Conservation (phyloP, 148 eudicot species). For the Vaccinium myrtillus region DNA sequence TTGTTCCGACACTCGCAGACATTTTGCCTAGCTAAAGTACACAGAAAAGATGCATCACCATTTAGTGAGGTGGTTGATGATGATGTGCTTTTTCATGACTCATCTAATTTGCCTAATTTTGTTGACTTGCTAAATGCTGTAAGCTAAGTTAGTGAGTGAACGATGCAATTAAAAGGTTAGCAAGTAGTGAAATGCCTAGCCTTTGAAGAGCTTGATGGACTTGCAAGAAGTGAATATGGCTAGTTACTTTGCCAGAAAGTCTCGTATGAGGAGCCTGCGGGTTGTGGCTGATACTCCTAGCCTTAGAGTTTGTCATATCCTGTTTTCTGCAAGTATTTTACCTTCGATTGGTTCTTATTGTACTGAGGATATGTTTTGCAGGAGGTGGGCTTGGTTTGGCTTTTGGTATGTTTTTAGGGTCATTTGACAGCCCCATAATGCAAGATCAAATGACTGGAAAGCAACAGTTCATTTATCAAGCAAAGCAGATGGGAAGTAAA, state of each 20-base stretch:
- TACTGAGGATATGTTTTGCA: conserved; percentile 24
- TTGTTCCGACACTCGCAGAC: not conserved
- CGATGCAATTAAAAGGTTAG: not conserved
- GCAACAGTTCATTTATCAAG: conserved; percentile 65
- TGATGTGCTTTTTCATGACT: not conserved
- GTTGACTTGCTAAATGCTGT: not conserved
- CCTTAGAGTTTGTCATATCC: not conserved
- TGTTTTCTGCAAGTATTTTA: not conserved
- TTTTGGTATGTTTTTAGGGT: conserved; percentile 86
- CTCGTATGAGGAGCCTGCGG: not conserved
- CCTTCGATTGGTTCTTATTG: not conserved
- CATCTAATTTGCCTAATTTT: not conserved
- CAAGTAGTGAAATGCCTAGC: not conserved
- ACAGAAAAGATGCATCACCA: not conserved
- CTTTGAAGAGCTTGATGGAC: not conserved
- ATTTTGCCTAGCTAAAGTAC: not conserved
- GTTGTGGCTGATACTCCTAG: not conserved
- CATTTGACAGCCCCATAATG: conserved; percentile 78
- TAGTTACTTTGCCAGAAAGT: not conserved
- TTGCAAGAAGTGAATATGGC: not conserved
- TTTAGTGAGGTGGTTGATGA: not conserved
- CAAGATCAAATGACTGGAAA: conserved; percentile 68
- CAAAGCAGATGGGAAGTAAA: conserved; percentile 87
- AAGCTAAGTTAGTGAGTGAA: not conserved
- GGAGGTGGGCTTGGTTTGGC: conserved; percentile 91